Evolutionary conservation across 164 flowering plant genomes (phyloP), one percentile per base, ranked within the genome.

Genomic region (Pachysandra terminalis): DNA sequence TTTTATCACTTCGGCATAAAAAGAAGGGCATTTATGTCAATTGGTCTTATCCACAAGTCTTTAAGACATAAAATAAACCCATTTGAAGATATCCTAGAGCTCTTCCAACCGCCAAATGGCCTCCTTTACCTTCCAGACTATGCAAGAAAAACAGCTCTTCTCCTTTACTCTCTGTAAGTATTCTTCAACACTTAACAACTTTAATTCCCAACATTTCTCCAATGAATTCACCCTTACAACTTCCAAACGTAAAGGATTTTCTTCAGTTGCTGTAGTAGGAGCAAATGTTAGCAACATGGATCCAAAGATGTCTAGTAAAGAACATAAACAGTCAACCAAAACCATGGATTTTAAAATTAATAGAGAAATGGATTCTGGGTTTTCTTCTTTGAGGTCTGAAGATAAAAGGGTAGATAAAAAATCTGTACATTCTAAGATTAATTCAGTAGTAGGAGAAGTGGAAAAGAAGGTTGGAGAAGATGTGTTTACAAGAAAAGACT

Each of bases 81-180:
- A 56, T 35, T 56, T 56, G 14, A 41, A 24, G 59, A n/a, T n/a
- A 26, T 54, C 23, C 21, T 41, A 23, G 58, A 26, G 16, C 65
- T 16, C 60, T 69, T 68, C 70, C 67, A 83, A 78, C 81, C 82
- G 85, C 82, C 87, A 74, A 61, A 83, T 81, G 87, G 85, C 79
- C 77, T 68, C 78, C 73, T 75, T 67, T 22, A 52, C 79, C 81
- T 73, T 75, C 80, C 79, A 68, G 62, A 65, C 84, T 27, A 80
- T 81, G 54, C 87, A 77, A 37, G 84, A 73, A 24, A 65, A 68
- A 0, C 82, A 77, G 16, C 66, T 77, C 77, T 71, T 71, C 71
- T 68, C 80, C 3, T 16, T 60, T 55, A 7, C 78, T 75, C 74
- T 59, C 60, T 81, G 88, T 84, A 84, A 87, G 87, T 84, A n/a